Percentiles rank a stretch among this genome's conserved stretches.
Conservation (phyloP, 768 basidiomycete genomes). For the Suillus discolor region DNA sequence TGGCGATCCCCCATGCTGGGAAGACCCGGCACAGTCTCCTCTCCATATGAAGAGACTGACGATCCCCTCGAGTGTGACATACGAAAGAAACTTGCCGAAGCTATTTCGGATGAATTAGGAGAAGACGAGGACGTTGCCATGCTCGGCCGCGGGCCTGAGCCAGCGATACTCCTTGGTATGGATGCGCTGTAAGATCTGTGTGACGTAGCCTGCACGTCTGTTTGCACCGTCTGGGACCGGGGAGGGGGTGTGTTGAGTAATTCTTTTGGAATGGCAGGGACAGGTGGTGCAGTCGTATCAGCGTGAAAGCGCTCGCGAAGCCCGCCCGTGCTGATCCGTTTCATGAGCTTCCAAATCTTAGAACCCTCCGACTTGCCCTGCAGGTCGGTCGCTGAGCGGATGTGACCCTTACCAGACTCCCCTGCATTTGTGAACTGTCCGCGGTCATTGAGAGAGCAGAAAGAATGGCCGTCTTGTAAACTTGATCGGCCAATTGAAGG, state of each 20-base stretch:
- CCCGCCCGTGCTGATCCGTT: constrained; percentile 66
- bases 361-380: constrained; percentile 34
- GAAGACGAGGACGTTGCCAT: constrained; percentile 62
- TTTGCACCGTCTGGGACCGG: not conserved
- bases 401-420: constrained; percentile 9
- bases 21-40: constrained; percentile 40
- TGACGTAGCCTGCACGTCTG: not conserved
- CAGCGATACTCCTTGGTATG: constrained; percentile 15
- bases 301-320: constrained; percentile 51
- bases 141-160: constrained; percentile 38
- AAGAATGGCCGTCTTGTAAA: constrained; percentile 32
- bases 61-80: constrained; percentile 51
- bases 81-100: constrained; percentile 55
- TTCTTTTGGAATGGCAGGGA: constrained; percentile 60
- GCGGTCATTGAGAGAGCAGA: not conserved
- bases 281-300: constrained; percentile 48
- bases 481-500: constrained; percentile 31
- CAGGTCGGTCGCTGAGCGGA: constrained; percentile 4
- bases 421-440: constrained; percentile 24
- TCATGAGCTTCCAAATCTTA: constrained; percentile 70
- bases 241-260: constrained; percentile 18
- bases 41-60: constrained; percentile 58
- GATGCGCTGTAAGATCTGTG: constrained; percentile 8
- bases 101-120: constrained; percentile 59
- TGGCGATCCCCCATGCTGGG: constrained; percentile 41